A percentile compares a stretch with the other conserved stretches of the same genome.
Evolutionary conservation across 495 filamentous ascomycete species (phyloP).

Genomic region (Neurospora sp.): DNA sequence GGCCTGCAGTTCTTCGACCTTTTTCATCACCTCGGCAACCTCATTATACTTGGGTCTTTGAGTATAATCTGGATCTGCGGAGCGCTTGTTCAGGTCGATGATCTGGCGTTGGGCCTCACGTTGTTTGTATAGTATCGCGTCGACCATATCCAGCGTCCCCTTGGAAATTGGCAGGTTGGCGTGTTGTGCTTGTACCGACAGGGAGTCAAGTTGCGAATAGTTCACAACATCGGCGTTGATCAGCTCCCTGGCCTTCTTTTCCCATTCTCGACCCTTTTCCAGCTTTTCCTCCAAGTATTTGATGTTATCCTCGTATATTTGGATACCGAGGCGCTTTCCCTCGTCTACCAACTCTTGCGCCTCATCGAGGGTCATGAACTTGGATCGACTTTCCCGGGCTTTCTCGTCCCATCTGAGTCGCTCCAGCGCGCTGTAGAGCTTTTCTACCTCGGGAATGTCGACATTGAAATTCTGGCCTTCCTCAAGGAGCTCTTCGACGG

Average conservation of each 20-base stretch:
- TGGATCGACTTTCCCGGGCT: constrained; percentile 51
- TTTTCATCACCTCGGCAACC: constrained; percentile 79
- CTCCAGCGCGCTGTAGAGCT: constrained; percentile 67
- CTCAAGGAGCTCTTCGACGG: constrained; percentile 85
- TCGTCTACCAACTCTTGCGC: constrained; percentile 68
- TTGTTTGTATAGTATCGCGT: constrained; percentile 91
- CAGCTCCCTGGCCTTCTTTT: constrained; percentile 85
- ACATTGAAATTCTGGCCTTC: constrained; percentile 82
- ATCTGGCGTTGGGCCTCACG: constrained; percentile 89
- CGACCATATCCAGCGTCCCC: constrained; percentile 72
- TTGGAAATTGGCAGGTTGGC: constrained; percentile 68
- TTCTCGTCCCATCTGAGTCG: constrained; percentile 85
- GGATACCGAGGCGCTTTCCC: constrained; percentile 64
- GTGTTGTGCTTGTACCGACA: constrained; percentile 65
- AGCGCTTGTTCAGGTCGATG: constrained; percentile 64
- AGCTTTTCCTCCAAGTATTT: constrained; percentile 64
- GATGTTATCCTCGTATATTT: constrained; percentile 68
- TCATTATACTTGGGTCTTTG: constrained; percentile 86
- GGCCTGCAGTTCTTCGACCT: constrained; percentile 76
- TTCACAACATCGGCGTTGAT: constrained; percentile 83
- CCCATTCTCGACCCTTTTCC: constrained; percentile 74
- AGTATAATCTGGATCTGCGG: constrained; percentile 59
- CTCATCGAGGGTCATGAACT: constrained; percentile 61
- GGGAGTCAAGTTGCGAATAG: constrained; percentile 87
- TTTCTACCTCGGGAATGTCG: constrained; percentile 86